Base-by-base conservation (phyloP, 495 filamentous ascomycete genomes). In the Aspergillus cavernicola region DNA sequence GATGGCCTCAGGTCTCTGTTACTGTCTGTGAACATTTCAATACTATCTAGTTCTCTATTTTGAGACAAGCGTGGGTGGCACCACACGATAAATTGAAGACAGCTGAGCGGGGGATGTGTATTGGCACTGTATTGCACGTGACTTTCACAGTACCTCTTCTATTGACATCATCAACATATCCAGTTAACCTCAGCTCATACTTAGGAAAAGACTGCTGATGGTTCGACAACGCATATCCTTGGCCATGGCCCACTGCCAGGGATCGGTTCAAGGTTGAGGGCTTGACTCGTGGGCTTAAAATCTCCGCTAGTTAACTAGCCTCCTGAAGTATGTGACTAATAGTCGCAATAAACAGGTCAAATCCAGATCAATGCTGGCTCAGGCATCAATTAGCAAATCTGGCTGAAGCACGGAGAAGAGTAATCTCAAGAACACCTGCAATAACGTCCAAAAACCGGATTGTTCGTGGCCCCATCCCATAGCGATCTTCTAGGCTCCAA, bases 41-140 rank as follows among this genome's bases (percentile, higher is more conserved):
- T 35, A 23, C n/a, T 16, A 7, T 33, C 12, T 5, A 11, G 7
- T 9, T 41, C 49, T 15, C 54, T 49, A 2, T 28, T 50, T 40
- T 45, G 3, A 35, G 46, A 13, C 33, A 20, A 35, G 44, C 20
- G 43, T 22, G 29, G 36, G 26, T 24, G 10, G 8, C 6, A 11
- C 20, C 19, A 38, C 32, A 6, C 2, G 16, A 20, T n/a, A 20
- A 3, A 0, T 22, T 7, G 15, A 3, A n/a, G 41, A 26, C 24
- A 22, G 26, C 31, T 4, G 52, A 47, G 38, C 43, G 18, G 60
- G 43, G 52, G 43, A 33, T 33, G 15, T 43, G 60, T 63, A 56
- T 53, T 19, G 4, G 15, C 23, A 45, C 24, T 10, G 56, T 59
- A 57, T 32, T 20, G 7, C 60, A 63, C 60, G 60, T 63, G 60